Evolutionary conservation across 1,284 basidiomycete genomes (phyloP).

Genomic region (Phaffia rhodozyma): DNA sequence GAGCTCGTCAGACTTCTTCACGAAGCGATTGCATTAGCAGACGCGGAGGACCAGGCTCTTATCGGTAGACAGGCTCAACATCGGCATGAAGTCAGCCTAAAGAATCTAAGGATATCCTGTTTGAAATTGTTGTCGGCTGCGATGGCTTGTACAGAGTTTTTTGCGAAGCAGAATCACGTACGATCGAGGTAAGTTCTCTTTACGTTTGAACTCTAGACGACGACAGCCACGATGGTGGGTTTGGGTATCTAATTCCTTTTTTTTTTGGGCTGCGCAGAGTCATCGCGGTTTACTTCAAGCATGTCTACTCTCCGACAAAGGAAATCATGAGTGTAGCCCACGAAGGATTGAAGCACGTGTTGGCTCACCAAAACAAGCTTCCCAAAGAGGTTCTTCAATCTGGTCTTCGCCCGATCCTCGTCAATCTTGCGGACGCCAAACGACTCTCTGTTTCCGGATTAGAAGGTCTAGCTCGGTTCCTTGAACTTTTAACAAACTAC

Average conservation of each 20-base stretch:
- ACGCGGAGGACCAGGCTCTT: slow-evolving; percentile 81
- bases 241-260: slow-evolving; percentile 10
- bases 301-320: slow-evolving; percentile 81
- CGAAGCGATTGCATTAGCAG: slow-evolving; percentile 88
- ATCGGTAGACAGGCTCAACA: slow-evolving; percentile 62
- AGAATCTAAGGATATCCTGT: slow-evolving; percentile 87
- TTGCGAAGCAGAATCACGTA: slow-evolving; percentile 64
- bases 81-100: slow-evolving; percentile 71
- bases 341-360: slow-evolving; percentile 78
- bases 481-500: slow-evolving; percentile 93
- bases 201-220: slow-evolving; percentile 1
- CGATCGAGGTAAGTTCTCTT: slow-evolving; percentile 56
- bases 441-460: slow-evolving; percentile 87
- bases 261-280: slow-evolving; percentile 45
- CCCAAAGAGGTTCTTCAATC: slow-evolving; percentile 94
- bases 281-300: slow-evolving; percentile 96
- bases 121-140: slow-evolving; percentile 87
- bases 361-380: slow-evolving; percentile 79
- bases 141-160: slow-evolving; percentile 89
- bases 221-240: neutral
- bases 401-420: slow-evolving; percentile 87
- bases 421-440: slow-evolving; percentile 96
- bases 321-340: slow-evolving; percentile 96
- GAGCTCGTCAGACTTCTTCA: slow-evolving; percentile 85
- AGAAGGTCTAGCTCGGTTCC: slow-evolving; percentile 86